Base-by-base conservation (phyloP, 805 yeast genomes). In the Saccharomycopsis olivae region DNA sequence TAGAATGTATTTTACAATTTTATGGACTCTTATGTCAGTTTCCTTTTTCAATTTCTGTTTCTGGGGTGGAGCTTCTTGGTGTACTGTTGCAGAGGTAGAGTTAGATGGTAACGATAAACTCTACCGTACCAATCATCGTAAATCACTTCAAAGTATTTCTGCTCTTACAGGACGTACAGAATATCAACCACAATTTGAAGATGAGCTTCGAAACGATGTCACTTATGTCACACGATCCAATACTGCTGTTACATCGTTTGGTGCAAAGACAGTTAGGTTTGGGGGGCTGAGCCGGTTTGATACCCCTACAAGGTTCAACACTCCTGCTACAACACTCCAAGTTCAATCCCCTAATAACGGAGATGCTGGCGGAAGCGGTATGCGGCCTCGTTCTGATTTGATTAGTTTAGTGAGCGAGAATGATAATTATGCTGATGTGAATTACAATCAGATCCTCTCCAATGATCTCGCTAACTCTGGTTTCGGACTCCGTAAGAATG, bases 41-140 rank as follows among this genome's bases (percentile, higher is more conserved):
- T 33, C 46, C 1, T 16, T 51, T n/a, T 24, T 53, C 3, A 35
- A 40, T 3, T 45, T 52, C 43, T 27, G 51, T 9, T 25, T 49
- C 6, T 66, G 71, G 71, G 59, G 57, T 5, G 67, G 69, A 5
- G 66, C 69, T 2, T 46, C 58, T 13, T 66, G 82, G 81, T 75
- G 78, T 58, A 69, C 72, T 5, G 66, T 71, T 37, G 73, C 75
- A 3, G 35, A 29, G 14, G 21, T 29, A 8, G 38, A 35, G 14
- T 9, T 15, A 14, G 34, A 38, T 16, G 21, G 21, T 13, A 29
- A 29, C n/a, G 40, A 41, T 21, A 19, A 38, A 25, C 29, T 17
- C 19, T 33, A 37, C 30, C 28, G 29, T n/a, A 27, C 34, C 8
- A 29, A 40, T 14, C 34, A 40, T 17, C 31, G 47, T 20, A 40